A percentile compares a stretch with the other conserved stretches of the same genome.
Evolutionary conservation across 2,329 filamentous ascomycete species (phyloP).

Genomic region (Monilinia aucupariae): DNA sequence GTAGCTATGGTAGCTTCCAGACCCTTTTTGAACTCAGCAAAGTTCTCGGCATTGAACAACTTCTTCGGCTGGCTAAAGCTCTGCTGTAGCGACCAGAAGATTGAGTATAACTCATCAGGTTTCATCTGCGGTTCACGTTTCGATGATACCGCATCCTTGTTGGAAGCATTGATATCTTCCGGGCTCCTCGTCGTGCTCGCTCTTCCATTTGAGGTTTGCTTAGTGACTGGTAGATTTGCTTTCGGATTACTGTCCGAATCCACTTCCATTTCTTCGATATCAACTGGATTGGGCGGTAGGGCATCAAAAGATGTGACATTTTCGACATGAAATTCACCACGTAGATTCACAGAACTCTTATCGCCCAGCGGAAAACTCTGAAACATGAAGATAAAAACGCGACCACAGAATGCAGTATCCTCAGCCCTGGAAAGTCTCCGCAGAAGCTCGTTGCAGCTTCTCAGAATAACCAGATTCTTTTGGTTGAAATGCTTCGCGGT

Average conservation of each 20-base stretch:
- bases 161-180: slow-evolving; percentile 33
- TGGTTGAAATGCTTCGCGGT: slow-evolving; percentile 74
- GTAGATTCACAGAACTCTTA: slow-evolving; percentile 92
- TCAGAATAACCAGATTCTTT: slow-evolving; percentile 83
- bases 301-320: slow-evolving; percentile 85
- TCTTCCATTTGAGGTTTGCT: slow-evolving; percentile 15
- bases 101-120: slow-evolving; percentile 71
- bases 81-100: slow-evolving; percentile 91
- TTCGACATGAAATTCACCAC: slow-evolving; percentile 92
- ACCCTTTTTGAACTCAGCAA: slow-evolving; percentile 58
- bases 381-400: slow-evolving; percentile 98
- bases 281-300: slow-evolving; percentile 36
- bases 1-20: slow-evolving; percentile 60
- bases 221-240: slow-evolving; percentile 23
- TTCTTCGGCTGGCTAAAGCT: slow-evolving; percentile 86
- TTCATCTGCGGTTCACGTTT: slow-evolving; percentile 49
- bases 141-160: slow-evolving; percentile 40
- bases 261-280: slow-evolving; percentile 59
- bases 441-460: slow-evolving; percentile 92
- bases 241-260: slow-evolving; percentile 44
- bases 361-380: slow-evolving; percentile 96
- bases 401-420: slow-evolving; percentile 93
- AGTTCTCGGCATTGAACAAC: slow-evolving; percentile 66
- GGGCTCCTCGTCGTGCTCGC: slow-evolving; percentile 26
- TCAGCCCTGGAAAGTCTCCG: slow-evolving; percentile 89